These are phyloP conservation scores for Coniochaeta sp. DNA, from an alignment of 2,329 filamentous ascomycete species.

Conservation along the genomic window DNA sequence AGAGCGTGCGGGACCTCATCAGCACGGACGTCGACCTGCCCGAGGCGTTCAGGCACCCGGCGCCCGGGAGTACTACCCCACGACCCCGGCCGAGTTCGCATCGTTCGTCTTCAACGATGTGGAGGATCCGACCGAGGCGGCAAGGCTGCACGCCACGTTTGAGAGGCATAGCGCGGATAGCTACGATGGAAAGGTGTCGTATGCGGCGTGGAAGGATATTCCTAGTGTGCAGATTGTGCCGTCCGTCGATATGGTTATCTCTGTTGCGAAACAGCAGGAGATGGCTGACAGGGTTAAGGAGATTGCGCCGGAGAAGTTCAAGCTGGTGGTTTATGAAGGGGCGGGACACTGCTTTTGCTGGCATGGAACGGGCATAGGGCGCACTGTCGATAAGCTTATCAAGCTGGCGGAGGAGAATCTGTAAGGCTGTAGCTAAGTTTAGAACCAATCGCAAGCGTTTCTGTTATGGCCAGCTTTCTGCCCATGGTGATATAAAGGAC, in stretches of 20 bases:
- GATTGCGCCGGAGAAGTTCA: slow-evolving; percentile 8
- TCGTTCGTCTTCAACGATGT: slow-evolving; percentile 7
- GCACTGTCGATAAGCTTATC: slow-evolving; percentile 4
- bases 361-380: not conserved
- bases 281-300: slow-evolving; percentile 9
- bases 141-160: slow-evolving; percentile 1
- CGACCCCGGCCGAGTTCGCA: not conserved
- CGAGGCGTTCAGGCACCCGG: slow-evolving; percentile 4
- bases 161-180: slow-evolving; percentile 12
- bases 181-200: slow-evolving; percentile 8
- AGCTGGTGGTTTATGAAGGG: slow-evolving; percentile 5
- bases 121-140: not conserved
- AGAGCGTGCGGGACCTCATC: slow-evolving; percentile 5
- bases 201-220: slow-evolving; percentile 12
- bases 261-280: slow-evolving; percentile 6
- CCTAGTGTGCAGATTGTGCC: slow-evolving; percentile 8
- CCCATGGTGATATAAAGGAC: too few species aligned
- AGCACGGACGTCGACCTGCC: slow-evolving; percentile 2
- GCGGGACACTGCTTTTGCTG: slow-evolving; percentile 1
- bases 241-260: slow-evolving; percentile 8
- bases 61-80: slow-evolving; percentile 8
- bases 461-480: too few species aligned
- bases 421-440: not conserved
- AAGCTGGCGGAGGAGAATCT: slow-evolving; percentile 4
- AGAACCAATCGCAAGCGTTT: too few species aligned